Percentiles rank a stretch among this genome's conserved stretches.
Conservation (phyloP, 441 rosid species). For the Populus hybrid region DNA sequence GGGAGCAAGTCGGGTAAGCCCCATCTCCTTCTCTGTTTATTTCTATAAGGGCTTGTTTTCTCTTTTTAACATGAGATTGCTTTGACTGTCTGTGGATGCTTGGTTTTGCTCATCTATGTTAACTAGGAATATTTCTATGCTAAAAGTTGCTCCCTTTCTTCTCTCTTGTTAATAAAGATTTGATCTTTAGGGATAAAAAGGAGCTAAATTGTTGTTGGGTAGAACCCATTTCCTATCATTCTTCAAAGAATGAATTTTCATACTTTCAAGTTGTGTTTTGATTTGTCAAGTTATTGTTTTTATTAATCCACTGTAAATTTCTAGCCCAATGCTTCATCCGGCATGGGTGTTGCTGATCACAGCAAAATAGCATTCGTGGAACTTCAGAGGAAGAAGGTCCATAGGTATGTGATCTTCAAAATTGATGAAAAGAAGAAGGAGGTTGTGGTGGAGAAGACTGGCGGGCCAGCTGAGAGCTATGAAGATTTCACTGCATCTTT, state of each 20-base stretch:
- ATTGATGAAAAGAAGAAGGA: constrained; percentile 35
- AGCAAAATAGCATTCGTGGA: constrained; percentile 31
- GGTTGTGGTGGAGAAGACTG: constrained; percentile 36
- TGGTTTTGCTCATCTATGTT: neutral
- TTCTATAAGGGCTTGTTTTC: neutral
- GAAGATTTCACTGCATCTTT: constrained; percentile 46
- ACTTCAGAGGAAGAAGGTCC: constrained; percentile 31
- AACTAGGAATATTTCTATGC: neutral
- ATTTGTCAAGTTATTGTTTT: neutral
- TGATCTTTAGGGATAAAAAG: neutral
- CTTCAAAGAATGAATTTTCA: neutral
- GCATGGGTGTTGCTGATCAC: constrained; percentile 34
- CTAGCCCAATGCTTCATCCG: constrained; percentile 31
- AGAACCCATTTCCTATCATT: neutral
- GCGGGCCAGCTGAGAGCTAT: constrained; percentile 38
- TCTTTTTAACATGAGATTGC: neutral
- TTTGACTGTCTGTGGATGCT: neutral
- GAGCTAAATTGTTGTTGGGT: neutral
- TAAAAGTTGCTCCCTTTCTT: neutral
- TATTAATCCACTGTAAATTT: neutral
- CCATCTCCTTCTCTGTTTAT: neutral
- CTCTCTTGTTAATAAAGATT: neutral
- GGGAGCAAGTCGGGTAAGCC: constrained; percentile 26
- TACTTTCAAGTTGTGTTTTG: neutral
- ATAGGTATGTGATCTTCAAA: constrained; percentile 35